Base-by-base conservation (phyloP, 352 stramenopile species). In the Phytophthora pisi region DNA sequence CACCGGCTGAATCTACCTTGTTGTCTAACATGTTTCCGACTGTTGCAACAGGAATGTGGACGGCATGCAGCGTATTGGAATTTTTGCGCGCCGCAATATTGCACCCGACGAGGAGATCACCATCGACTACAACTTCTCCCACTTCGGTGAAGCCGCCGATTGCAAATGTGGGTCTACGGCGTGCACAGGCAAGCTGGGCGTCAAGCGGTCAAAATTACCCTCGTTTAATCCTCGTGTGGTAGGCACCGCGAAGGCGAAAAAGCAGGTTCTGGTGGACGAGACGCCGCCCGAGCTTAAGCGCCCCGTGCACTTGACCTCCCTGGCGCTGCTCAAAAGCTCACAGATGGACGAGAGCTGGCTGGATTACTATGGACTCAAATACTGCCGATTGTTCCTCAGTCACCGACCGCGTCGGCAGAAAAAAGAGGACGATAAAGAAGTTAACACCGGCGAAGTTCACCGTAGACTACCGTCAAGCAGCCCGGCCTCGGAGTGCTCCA, bases 81-180 rank as follows among this genome's bases (percentile, higher is more conserved):
- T 95, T 68, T 91, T 93, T 63, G 81, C 87, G 24, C 75, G 82
- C 26, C 81, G 82, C 15, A 81, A 80, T 20, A 89, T 95, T 51
- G 57, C 60, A 20, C 38, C 64, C 1, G 57, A 77, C 24, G 87
- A 95, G 61, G 87, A 95, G 65, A 91, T 95, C 60, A 93, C 84
- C 6, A 92, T 93, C 57, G 84, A 95, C 63, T 95, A 95, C 73
- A 91, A 95, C 64, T 91, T 95, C 64, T 90, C 81, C 16, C 84
- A 95, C 70, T 92, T 95, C 58, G 86, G 86, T 36, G 86, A 90
- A 42, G 77, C 78, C 43, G 84, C 90, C 13, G 73, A 88, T 51
- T 95, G 86, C 64, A 89, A 91, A 68, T 95, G 86, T 61, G 86
- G 86, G 53, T 86, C 84, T 0, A 79, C 80, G 10, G 74, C 80